Evolutionary conservation across 2,329 filamentous ascomycete species (phyloP).

Genomic region (Aspergillus texensis): DNA sequence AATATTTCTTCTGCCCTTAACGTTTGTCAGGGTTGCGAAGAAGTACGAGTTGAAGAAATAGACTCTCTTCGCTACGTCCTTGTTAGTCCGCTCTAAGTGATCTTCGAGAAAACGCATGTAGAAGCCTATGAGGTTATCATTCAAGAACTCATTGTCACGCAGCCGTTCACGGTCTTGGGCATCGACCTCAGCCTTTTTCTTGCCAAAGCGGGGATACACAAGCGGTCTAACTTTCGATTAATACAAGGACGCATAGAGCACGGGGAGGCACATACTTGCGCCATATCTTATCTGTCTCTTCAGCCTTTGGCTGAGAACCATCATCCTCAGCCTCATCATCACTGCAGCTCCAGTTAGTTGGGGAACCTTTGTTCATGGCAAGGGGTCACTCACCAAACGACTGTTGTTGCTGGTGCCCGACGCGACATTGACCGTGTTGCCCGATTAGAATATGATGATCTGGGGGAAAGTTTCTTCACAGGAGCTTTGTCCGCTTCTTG

Average conservation of each 20-base stretch:
- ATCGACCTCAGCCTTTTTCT: constrained; percentile 50
- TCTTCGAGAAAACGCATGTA: constrained; percentile 76
- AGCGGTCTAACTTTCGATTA: constrained; percentile 36
- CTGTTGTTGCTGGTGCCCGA: constrained; percentile 17
- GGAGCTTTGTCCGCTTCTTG: constrained; percentile 27
- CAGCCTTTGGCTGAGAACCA: constrained; percentile 9
- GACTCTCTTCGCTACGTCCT: constrained; percentile 64
- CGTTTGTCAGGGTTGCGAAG: constrained; percentile 73
- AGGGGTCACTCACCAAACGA: constrained; percentile 23
- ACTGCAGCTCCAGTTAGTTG: constrained; percentile 15
- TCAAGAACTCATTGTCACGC: constrained; percentile 82
- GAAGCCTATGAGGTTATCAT: constrained; percentile 90
- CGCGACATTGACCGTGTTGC: constrained; percentile 37
- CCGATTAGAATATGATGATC: constrained; percentile 15
- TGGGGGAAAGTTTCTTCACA: constrained; percentile 29
- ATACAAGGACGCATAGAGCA: not conserved
- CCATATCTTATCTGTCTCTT: constrained; percentile 26
- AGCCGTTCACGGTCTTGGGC: constrained; percentile 64
- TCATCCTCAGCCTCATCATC: constrained; percentile 22
- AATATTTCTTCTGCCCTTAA: constrained; percentile 59
- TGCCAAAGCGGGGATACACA: constrained; percentile 49
- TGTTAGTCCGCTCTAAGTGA: constrained; percentile 57
- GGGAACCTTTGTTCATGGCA: not conserved
- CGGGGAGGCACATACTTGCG: constrained; percentile 15
- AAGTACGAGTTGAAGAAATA: constrained; percentile 96